Evolutionary conservation across 768 basidiomycete species (phyloP), one percentile per base, ranked within the genome.

Genomic region (Trametes sanguinea): DNA sequence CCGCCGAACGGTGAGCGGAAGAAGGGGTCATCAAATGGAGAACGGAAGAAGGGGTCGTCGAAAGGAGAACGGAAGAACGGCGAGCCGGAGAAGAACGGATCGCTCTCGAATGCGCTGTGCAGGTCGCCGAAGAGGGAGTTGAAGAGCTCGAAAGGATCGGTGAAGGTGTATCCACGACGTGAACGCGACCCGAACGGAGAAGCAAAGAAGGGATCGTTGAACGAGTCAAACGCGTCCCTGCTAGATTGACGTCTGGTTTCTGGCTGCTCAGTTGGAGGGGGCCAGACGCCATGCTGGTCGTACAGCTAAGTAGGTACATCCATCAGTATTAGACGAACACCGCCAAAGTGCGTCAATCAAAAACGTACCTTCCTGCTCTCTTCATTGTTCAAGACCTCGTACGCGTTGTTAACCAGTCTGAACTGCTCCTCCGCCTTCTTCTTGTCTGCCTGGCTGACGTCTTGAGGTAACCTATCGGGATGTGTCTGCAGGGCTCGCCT

Each of bases 81-180:
- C 7, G 55, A 54, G 35, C 66, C 54, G 14, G 67, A 47, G 52
- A 75, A 73, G 67, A 80, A 78, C 6, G 79, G 74, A 59, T 79
- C 76, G 16, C 54, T 47, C 30, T 64, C 60, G 61, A 69, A 68
- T 11, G 48, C 46, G 13, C 40, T 33, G 46, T 78, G 78, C 13
- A 78, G 55, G 67, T 84, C 77, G 17, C 84, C 82, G 61, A 93
- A 92, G 58, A 91, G 84, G 3, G 83, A 79, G 63, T 90, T 80
- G 74, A 93, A 93, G 39, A 93, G 75, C 22, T 81, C 76, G 70
- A 91, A 92, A 2, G 90, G 90, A 70, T 92, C 89, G 2, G 85
- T 87, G 74, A 92, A 90, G 44, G 69, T 73, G 65, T 82, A 83
- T 7, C 68, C 55, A 4, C 39, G 61, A 13, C 33, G 48, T 10